Evolutionary conservation across 345 rosid genomes (phyloP), one percentile per base, ranked within the genome.

Genomic region (Sapria himalayana): DNA sequence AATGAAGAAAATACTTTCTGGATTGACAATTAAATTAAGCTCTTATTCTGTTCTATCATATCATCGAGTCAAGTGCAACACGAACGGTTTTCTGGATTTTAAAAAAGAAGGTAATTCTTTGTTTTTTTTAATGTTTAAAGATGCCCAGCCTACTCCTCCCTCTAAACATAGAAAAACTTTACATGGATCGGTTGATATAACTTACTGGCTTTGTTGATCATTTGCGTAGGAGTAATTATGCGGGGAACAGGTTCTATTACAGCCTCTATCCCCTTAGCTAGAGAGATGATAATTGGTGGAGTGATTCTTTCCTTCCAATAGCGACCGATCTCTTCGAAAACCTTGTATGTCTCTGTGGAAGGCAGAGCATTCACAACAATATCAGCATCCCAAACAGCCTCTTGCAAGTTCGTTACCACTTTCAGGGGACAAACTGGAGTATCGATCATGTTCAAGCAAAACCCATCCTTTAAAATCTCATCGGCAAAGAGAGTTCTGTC

Each of bases 361-460:
- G 98, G 98, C 69, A 89, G 62, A 11, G 91, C 98, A 61, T 89
- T 89, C 27, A 89, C 73, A 29, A 89, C 84, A 19, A 89, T 64
- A 61, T 89, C 98, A 6, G 98, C 95, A 65, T 89, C 98, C 95
- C 98, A 89, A 24, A 82, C 85, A 46, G 93, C 98, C 62, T 89
- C 98, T 52, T 79, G 98, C 55, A 89, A 58, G 59, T 82, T 89
- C 4, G 85, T 82, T 49, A 89, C 98, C 51, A 82, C 95, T 49
- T 89, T 89, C 41, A 89, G 54, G 10, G 95, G 98, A 22, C 93
- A 76, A 45, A 89, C 66, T 1, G 95, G 95, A 2, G 93, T 82
- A 19, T 82, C 98, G 2, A 82, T 74, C 95, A 89, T 89, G 63
- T 89, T 82, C 61, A 73, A 59, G 77, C 98, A 82, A 40, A 89